These are phyloP conservation scores for Pisolithus marmoratus DNA, from an alignment of 768 basidiomycete species.

Conservation along the genomic window DNA sequence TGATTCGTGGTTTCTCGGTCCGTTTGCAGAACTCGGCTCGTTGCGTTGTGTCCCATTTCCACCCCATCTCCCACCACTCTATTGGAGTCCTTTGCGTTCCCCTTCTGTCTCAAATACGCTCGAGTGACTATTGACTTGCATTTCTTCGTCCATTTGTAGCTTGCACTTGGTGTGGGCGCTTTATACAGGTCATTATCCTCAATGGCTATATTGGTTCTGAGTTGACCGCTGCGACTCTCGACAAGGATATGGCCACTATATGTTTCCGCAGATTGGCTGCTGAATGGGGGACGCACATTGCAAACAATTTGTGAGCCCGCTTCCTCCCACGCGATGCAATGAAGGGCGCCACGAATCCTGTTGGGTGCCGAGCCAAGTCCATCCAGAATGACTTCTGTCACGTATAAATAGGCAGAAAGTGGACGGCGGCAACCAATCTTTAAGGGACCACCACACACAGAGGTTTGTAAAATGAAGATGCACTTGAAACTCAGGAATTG, in stretches of 20 bases:
- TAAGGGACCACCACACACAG: too few relatives aligned
- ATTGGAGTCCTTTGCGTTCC: constrained; percentile 22
- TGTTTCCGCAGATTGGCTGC: constrained; percentile 12
- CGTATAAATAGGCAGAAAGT: too few relatives aligned
- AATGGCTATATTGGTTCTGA: background rate
- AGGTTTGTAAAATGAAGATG: too few relatives aligned
- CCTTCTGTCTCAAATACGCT: constrained; percentile 25
- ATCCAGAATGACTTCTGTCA: too few relatives aligned
- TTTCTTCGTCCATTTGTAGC: background rate
- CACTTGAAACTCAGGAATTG: too few relatives aligned
- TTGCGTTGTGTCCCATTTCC: constrained; percentile 29
- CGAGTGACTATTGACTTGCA: constrained; percentile 18
- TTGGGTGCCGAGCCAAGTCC: too few relatives aligned
- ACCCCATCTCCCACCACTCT: constrained; percentile 10
- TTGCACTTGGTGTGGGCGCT: background rate
- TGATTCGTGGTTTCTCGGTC: constrained; percentile 8
- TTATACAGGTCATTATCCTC: background rate
- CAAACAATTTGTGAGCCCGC: constrained; percentile 29
- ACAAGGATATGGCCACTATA: background rate
- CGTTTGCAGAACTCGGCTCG: constrained; percentile 24
- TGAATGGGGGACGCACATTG: constrained; percentile 30
- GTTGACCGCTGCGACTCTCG: background rate
- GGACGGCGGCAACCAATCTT: too few relatives aligned
- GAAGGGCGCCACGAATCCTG: too few relatives aligned
- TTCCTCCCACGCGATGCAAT: background rate